A percentile compares a stretch with the other conserved stretches of the same genome.
Conservation (phyloP, 1,284 basidiomycete genomes). For the Moniliella sp. region DNA sequence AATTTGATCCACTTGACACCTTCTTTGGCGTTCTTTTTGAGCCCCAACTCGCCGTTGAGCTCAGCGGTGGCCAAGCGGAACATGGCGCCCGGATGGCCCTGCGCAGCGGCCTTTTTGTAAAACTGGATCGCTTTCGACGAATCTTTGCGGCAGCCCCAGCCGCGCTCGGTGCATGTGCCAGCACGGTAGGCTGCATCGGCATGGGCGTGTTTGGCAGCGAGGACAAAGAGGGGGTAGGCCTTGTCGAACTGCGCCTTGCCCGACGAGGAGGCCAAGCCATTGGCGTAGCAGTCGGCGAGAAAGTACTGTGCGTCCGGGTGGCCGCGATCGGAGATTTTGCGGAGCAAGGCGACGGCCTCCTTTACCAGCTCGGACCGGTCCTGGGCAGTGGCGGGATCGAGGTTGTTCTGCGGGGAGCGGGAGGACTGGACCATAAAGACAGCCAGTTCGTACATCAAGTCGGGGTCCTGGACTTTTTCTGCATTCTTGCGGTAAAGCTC, state of each 20-base stretch:
- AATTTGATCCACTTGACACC: slow-evolving; percentile 96
- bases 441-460: slow-evolving; percentile 89
- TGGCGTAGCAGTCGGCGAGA: slow-evolving; percentile 87
- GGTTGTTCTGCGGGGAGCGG: slow-evolving; percentile 52
- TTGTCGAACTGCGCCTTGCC: slow-evolving; percentile 91
- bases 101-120: slow-evolving; percentile 60
- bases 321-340: slow-evolving; percentile 72
- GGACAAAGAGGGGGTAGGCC: slow-evolving; percentile 81
- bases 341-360: slow-evolving; percentile 70
- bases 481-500: slow-evolving; percentile 91
- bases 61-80: slow-evolving; percentile 88
- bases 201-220: slow-evolving; percentile 94
- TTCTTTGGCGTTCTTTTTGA: slow-evolving; percentile 69
- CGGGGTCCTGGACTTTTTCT: slow-evolving; percentile 93
- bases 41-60: slow-evolving; percentile 76
- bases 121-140: slow-evolving; percentile 74
- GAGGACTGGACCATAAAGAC: slow-evolving; percentile 99
- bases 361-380: slow-evolving; percentile 50
- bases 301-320: slow-evolving; percentile 89
- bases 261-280: slow-evolving; percentile 76
- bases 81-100: slow-evolving; percentile 73
- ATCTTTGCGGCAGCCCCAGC: slow-evolving; percentile 77
- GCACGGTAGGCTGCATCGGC: slow-evolving; percentile 84
- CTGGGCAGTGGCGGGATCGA: slow-evolving; percentile 58
- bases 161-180: slow-evolving; percentile 93